Percentiles rank a stretch among this genome's conserved stretches.
Evolutionary conservation across 176 grass and related monocot species (phyloP).

Genomic region (Oryza officinalis): DNA sequence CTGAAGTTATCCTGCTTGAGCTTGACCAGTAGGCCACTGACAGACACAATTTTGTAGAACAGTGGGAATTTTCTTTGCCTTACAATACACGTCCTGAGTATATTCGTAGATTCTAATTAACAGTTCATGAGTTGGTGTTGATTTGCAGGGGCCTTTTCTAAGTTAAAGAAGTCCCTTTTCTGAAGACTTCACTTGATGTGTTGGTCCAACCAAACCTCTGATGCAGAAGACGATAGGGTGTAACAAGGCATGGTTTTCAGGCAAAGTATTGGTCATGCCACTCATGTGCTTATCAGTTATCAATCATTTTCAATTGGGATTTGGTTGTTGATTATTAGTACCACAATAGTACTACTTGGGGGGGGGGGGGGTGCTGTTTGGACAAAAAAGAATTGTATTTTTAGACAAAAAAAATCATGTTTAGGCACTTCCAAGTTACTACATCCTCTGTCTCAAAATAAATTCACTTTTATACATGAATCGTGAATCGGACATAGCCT

Average conservation of each 20-base stretch:
- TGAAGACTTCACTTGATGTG: not conserved
- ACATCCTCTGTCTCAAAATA: too few species aligned
- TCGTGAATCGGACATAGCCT: too few species aligned
- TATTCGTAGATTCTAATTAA: not conserved
- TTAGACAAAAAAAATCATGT: not conserved
- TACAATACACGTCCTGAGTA: not conserved
- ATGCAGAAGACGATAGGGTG: too few species aligned
- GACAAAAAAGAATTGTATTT: not conserved
- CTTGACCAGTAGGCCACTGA: not conserved
- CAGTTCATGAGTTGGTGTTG: not conserved
- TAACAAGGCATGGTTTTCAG: not conserved
- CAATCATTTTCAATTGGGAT: not conserved
- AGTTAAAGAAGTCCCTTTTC: not conserved
- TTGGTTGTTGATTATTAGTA: constrained; percentile 9
- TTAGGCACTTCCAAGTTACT: not conserved
- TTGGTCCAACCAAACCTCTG: too few species aligned
- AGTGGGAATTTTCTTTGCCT: constrained; percentile 11
- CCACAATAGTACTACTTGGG: not conserved
- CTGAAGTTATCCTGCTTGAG: constrained; percentile 1
- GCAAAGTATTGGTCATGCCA: not conserved
- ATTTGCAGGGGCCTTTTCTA: not conserved
- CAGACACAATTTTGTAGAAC: not conserved
- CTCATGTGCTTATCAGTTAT: not conserved
- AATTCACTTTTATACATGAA: too few species aligned
- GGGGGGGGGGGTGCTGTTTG: not conserved